Evolutionary conservation across 352 stramenopile species (phyloP), one percentile per base, ranked within the genome.

Genomic region (Phytophthora pinifolia): DNA sequence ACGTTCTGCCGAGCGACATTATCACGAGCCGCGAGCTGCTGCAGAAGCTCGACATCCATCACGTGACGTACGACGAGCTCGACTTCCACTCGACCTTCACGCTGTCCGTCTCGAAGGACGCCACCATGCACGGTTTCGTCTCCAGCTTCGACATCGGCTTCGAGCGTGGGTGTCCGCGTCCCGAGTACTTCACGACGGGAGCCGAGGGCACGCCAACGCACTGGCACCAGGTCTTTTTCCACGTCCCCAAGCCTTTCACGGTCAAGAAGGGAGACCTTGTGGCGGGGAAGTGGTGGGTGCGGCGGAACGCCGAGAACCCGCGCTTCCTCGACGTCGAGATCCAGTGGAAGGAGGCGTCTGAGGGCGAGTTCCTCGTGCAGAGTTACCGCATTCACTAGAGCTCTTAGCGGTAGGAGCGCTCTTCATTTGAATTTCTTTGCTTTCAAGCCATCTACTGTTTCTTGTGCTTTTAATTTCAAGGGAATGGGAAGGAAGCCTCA

Each of bases 151-250:
- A 99, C 79, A 98, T 98, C 61, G 86, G 82, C 10, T 99, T 99
- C 62, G 79, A 90, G 63, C 96, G 89, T 36, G 80, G 84, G 49
- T 89, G 96, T 49, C 74, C 85, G 29, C 97, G 96, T 57, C 96
- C 96, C 12, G 86, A 99, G 52, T 94, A 90, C 51, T 99, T 99
- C 61, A 97, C 88, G 3, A 99, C 97, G 4, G 89, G 83, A 34
- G 71, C 70, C 12, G 79, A 93, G 55, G 87, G 74, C 41, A 88
- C 82, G 15, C 97, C 98, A 49, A 99, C 97, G 9, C 97, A 99
- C 72, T 99, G 97, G 97, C 98, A 99, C 68, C 97, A 99, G 64
- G 96, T 96, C 12, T 93, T 98, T n/a, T 98, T 99, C 63, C 98
- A 98, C 70, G 50, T 98, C n/a, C 72, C 80, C 30, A 69, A 88